Evolutionary conservation across 768 basidiomycete species (phyloP), one percentile per base, ranked within the genome.

Genomic region (Phanerochaete sordida): DNA sequence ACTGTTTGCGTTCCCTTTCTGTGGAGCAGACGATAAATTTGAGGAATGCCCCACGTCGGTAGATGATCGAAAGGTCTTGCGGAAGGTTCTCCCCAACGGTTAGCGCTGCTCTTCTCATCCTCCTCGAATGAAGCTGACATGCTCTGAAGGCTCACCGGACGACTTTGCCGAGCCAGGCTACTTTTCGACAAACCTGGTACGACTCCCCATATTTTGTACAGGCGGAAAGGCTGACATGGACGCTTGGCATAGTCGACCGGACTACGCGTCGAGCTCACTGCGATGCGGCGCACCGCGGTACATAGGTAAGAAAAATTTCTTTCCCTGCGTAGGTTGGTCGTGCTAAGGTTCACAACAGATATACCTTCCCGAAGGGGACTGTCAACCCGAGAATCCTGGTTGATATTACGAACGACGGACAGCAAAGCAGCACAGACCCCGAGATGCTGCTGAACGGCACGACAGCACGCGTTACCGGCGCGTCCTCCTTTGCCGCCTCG

Each of bases 151-250:
- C 13, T 74, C 76, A 31, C 81, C 84, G 3, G 85, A 86, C 60
- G 85, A 87, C 63, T 77, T 75, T 59, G 84, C 85, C 3, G 81
- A 83, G 16, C 86, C 86, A 0, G 86, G 86, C 51, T 88, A 86
- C 67, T 88, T 88, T 66, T 78, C 84, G 0, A 80, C 82, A 1
- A 85, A 85, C 64, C 72, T 87, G 30, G 84, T 83, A 59, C 16
- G 61, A 30, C n/a, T n/a, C n/a, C n/a, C n/a, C n/a, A n/a, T n/a
- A n/a, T n/a, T n/a, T n/a, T n/a, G n/a, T n/a, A n/a, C n/a, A n/a
- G n/a, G n/a, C n/a, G n/a, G n/a, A n/a, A n/a, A n/a, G n/a, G n/a
- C n/a, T n/a, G n/a, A n/a, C n/a, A n/a, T n/a, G n/a, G n/a, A n/a
- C n/a, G n/a, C n/a, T n/a, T n/a, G n/a, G n/a, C n/a, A n/a, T n/a